Percentiles rank a stretch among this genome's conserved stretches.
Conservation (phyloP, 306 rosid species). For the Arachis hypogaea region DNA sequence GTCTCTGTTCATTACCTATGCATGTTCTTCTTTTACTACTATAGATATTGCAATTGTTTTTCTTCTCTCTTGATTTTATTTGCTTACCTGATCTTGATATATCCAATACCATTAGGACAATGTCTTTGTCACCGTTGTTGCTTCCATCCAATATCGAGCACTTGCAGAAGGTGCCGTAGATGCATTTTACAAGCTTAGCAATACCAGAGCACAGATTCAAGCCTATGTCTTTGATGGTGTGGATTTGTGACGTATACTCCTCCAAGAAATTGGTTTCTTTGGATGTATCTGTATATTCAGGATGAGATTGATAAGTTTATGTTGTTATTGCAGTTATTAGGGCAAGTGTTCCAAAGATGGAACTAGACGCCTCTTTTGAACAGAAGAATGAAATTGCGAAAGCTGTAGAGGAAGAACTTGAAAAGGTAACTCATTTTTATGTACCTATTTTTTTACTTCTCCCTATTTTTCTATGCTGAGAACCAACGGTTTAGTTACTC, state of each 20-base stretch:
- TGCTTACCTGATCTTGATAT: slow-evolving; percentile 16
- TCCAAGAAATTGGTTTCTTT: slow-evolving; percentile 13
- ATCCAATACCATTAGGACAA: slow-evolving; percentile 62
- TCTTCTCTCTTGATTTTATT: slow-evolving; percentile 3
- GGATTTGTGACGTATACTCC: neutral
- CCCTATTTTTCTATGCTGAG: neutral
- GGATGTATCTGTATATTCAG: neutral
- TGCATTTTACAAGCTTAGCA: slow-evolving; percentile 89
- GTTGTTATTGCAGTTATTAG: slow-evolving; percentile 63
- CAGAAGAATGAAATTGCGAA: slow-evolving; percentile 91
- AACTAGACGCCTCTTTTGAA: slow-evolving; percentile 77
- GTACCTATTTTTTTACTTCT: no score
- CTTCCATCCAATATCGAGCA: slow-evolving; percentile 91
- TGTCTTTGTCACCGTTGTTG: slow-evolving; percentile 90
- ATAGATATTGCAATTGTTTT: neutral
- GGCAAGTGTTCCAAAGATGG: slow-evolving; percentile 86
- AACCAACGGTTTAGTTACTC: neutral
- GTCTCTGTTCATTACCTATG: neutral
- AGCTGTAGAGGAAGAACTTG: slow-evolving; percentile 91
- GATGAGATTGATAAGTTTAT: slow-evolving; percentile 26
- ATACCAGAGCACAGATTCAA: slow-evolving; percentile 84
- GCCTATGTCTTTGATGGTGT: slow-evolving; percentile 95
- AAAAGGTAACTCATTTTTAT: slow-evolving; percentile 51
- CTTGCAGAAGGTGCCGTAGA: slow-evolving; percentile 74
- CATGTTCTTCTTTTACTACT: neutral